Evolutionary conservation across 2,329 filamentous ascomycete species (phyloP).

Genomic region (Clarireedia hainanense): DNA sequence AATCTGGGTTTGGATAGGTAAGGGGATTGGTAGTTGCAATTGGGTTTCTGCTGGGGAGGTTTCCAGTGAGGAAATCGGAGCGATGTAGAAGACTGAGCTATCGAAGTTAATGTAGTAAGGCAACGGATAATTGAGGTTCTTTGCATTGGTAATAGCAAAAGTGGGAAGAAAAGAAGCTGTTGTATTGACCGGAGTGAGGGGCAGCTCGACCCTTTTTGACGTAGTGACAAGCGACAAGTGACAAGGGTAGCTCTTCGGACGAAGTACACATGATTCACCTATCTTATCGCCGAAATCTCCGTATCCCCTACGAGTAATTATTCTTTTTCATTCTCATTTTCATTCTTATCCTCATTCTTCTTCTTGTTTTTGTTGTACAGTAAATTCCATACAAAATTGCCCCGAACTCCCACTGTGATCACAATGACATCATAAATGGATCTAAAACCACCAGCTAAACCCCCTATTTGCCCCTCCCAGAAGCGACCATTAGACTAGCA

Average conservation of each 20-base stretch:
- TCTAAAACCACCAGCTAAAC: not conserved
- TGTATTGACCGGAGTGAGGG: not conserved
- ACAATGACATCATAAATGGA: slow-evolving; percentile 4
- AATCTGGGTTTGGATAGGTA: not conserved
- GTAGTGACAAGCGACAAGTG: not conserved
- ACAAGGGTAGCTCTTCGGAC: not conserved
- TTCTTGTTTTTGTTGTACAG: not conserved
- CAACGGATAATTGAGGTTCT: not conserved
- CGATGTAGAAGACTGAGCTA: not conserved
- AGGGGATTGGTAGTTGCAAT: not conserved
- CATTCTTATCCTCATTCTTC: not conserved
- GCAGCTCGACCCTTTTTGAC: not conserved
- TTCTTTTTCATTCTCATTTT: not conserved
- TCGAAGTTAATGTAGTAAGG: not conserved
- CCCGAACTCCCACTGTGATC: slow-evolving; percentile 3
- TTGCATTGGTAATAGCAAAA: slow-evolving; percentile 1
- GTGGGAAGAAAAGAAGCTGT: not conserved
- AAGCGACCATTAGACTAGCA: slow-evolving; percentile 36
- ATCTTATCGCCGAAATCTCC: not conserved
- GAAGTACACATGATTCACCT: not conserved
- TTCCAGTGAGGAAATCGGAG: not conserved
- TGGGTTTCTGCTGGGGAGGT: too few relatives aligned
- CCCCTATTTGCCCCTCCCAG: not conserved
- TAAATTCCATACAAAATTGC: not conserved
- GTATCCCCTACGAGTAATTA: not conserved